Evolutionary conservation across 1,284 basidiomycete species (phyloP), one percentile per base, ranked within the genome.

Genomic region (Stereum hirsutum): DNA sequence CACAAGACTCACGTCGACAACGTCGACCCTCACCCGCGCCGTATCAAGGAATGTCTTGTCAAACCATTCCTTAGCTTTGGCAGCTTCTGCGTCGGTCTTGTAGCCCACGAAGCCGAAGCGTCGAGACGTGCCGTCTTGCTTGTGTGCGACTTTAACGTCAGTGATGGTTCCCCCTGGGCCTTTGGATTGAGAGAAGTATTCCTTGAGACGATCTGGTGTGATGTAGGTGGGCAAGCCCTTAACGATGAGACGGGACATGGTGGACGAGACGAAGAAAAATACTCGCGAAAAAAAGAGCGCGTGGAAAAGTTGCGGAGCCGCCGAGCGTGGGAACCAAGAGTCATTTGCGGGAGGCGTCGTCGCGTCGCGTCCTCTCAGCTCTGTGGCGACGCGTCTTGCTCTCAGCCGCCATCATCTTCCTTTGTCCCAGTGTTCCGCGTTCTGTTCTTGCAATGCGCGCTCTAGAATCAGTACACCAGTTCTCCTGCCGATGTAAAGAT

Each of bases 41-140:
- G 85, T 78, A 46, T 83, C 82, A 40, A 91, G 67, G 60, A 83
- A 98, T 0, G 86, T 90, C 26, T 77, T 74, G 59, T 96, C 78
- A 54, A 91, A 96, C 82, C 88, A 98, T 36, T 82, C 74, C 58
- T 77, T 77, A 0, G 89, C 91, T 12, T 73, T 72, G 10, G 65
- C 49, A 0, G 95, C 95, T 51, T 97, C 89, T 10, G 74, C 69
- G 28, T 85, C 74, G 0, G 80, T 78, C 61, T 88, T 90, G 70
- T 82, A 98, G 0, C 95, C 95, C 6, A 97, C 74, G 58, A 98
- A 99, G 0, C 87, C 95, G 57, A 99, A 95, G 27, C 89, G 72
- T 4, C 95, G 74, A 3, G 86, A 85, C 1, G 80, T 84, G 1
- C 91, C 91, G 57, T 91, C 72, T 0, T 68, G 66, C 56, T 88